A percentile compares a stretch with the other conserved stretches of the same genome.
phyloP scores from a whole-genome alignment of 1,284 basidiomycete genomes.

The Naganishia sp. region DNA sequence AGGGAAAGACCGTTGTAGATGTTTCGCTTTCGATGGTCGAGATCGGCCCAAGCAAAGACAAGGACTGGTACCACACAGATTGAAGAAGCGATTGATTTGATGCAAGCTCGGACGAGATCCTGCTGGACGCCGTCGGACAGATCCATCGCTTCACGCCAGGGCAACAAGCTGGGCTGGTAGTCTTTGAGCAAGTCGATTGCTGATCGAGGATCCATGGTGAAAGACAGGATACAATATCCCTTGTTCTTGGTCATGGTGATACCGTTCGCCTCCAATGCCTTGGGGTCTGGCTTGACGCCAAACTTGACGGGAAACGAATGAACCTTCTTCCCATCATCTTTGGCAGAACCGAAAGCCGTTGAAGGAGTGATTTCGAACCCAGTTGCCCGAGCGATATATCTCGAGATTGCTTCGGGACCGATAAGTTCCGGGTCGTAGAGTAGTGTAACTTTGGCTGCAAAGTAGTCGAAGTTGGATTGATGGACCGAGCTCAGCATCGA shows the following conservation, averaged over 20 bases:
- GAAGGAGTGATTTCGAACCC: constrained; percentile 12
- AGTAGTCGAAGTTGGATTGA: constrained; percentile 10
- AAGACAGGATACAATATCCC: constrained; percentile 7
- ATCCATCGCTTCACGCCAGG: constrained; percentile 8
- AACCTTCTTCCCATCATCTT: constrained; percentile 7
- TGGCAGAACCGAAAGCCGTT: constrained; percentile 5
- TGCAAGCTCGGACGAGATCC: constrained; percentile 6
- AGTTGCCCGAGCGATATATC: constrained; percentile 9
- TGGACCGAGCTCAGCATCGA: constrained; percentile 12
- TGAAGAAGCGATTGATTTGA: constrained; percentile 9
- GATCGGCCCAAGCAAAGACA: constrained; percentile 10
- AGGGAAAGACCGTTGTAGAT: constrained; percentile 13
- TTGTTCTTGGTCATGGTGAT: constrained; percentile 8
- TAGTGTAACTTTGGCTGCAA: constrained; percentile 8
- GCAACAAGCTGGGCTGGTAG: constrained; percentile 5
- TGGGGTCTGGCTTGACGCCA: constrained; percentile 7
- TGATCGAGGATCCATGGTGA: constrained; percentile 11
- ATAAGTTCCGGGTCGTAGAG: constrained; percentile 11
- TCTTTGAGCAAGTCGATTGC: constrained; percentile 13
- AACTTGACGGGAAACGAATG: constrained; percentile 8
- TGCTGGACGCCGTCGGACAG: constrained; percentile 7
- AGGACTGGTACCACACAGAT: constrained; percentile 10
- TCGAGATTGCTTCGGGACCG: constrained; percentile 7
- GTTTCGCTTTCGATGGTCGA: constrained; percentile 9
- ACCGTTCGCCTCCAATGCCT: constrained; percentile 6